Base-by-base conservation (phyloP, 2,329 filamentous ascomycete species). In the Fusarium tricinctum region DNA sequence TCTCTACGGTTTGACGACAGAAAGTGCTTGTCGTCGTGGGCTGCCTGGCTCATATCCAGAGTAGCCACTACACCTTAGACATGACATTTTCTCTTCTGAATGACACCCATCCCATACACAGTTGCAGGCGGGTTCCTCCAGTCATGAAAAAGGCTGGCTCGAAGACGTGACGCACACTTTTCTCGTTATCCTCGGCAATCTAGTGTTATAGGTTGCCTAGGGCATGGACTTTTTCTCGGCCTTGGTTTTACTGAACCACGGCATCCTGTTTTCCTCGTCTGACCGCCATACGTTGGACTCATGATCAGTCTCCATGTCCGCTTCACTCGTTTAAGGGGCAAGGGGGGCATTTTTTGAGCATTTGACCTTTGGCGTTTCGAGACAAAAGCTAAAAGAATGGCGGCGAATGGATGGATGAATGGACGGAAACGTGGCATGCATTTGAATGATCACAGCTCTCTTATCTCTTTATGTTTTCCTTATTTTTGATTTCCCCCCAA, bases 1-100 rank as follows among this genome's bases (percentile, higher is more conserved):
- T 75, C 74, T 75, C 73, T 75, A 66, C 64, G 62, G 69, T 76
- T 75, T 76, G 58, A 77, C 75, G 76, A 78, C 74, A 77, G 77
- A 77, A 78, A 74, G 75, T 74, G 53, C 54, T 44, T 48, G 68
- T 77, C 68, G 76, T 74, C 73, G 69, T 26, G 32, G 38, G 39
- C 40, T 32, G 48, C 47, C 65, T 69, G 66, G 63, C 57, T 72
- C 35, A 58, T 39, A 35, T 30, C 33, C 55, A 63, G 67, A 69
- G 59, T 52, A 56, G 63, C 53, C 56, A 51, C 49, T 65, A 42
- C 57, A 57, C 63, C 70, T 72, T 67, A 59, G 40, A 58, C 59
- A 56, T 62, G 66, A 51, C 52, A 66, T 47, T 61, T 57, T 55
- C 67, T 32, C 47, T 66, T 63, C 56, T 58, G 32, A 70, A 70